These are phyloP conservation scores for Ganoderma boninense DNA, from an alignment of 1,284 basidiomycete genomes.

Conservation along the genomic window DNA sequence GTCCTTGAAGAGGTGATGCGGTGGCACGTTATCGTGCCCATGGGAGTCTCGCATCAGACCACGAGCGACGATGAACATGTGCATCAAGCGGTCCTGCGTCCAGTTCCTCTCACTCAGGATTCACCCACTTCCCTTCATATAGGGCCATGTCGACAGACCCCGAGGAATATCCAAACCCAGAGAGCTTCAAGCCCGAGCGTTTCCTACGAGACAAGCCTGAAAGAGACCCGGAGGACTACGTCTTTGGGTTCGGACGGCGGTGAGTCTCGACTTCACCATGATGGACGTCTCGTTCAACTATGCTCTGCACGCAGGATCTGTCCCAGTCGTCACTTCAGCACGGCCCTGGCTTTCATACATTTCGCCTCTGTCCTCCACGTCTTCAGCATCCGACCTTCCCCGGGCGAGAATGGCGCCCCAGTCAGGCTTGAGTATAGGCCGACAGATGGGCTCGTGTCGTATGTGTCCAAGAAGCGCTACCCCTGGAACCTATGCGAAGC, in stretches of 20 bases:
- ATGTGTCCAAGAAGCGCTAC: not conserved
- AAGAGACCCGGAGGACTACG: constrained; percentile 10
- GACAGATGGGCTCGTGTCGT: not conserved
- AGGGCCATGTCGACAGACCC: too few species aligned
- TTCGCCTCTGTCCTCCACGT: not conserved
- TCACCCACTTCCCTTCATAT: too few species aligned
- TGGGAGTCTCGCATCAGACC: too few species aligned
- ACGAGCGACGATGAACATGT: too few species aligned
- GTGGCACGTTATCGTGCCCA: too few species aligned
- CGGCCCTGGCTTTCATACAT: not conserved
- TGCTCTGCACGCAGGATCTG: constrained; percentile 5
- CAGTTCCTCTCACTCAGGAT: too few species aligned
- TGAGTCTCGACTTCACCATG: not conserved
- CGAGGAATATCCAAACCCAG: too few species aligned
- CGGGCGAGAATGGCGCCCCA: not conserved
- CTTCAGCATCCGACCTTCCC: not conserved
- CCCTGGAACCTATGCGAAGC: too few species aligned
- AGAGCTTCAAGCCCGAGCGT: too few species aligned
- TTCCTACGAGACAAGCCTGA: too few species aligned
- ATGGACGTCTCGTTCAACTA: not conserved
- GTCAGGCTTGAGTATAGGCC: not conserved
- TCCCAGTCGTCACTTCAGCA: not conserved
- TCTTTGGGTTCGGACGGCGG: constrained; percentile 34
- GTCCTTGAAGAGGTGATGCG: too few species aligned
- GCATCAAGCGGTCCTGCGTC: too few species aligned